Percentiles rank a stretch among this genome's conserved stretches.
Conservation (phyloP, 2,329 filamentous ascomycete species). For the Zasmidium cellare region DNA sequence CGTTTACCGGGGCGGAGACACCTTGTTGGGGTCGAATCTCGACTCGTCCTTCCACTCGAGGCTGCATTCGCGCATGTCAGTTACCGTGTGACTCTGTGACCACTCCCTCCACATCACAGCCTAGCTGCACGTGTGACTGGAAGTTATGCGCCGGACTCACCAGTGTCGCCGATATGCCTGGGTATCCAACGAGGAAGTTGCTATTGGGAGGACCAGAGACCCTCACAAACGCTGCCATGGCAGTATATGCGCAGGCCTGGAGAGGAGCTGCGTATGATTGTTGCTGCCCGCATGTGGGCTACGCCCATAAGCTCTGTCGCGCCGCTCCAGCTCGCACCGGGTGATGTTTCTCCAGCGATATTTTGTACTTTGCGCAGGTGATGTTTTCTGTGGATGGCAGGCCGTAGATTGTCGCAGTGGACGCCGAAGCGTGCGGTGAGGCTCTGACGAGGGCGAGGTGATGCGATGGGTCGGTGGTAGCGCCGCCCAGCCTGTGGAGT, state of each 20-base stretch:
- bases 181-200: conserved; percentile 94
- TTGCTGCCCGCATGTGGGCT: conserved; percentile 20
- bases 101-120: background rate
- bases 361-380: background rate
- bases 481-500: background rate
- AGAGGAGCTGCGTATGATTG: conserved; percentile 9
- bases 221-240: conserved; percentile 76
- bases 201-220: conserved; percentile 97
- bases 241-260: conserved; percentile 13
- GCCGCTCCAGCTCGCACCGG: background rate
- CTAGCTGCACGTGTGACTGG: background rate
- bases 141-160: conserved; percentile 58
- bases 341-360: background rate
- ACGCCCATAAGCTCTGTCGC: conserved; percentile 7
- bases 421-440: background rate
- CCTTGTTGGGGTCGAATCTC: conserved; percentile 88
- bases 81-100: background rate
- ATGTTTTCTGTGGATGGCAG: background rate
- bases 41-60: conserved; percentile 95
- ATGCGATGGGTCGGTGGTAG: background rate
- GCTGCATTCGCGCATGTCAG: conserved; percentile 52
- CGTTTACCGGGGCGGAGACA: conserved; percentile 81
- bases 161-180: conserved; percentile 94
- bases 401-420: background rate
- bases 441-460: background rate